Conservation (phyloP, 108 stramenopile species). For the Cyclotella atomus region DNA sequence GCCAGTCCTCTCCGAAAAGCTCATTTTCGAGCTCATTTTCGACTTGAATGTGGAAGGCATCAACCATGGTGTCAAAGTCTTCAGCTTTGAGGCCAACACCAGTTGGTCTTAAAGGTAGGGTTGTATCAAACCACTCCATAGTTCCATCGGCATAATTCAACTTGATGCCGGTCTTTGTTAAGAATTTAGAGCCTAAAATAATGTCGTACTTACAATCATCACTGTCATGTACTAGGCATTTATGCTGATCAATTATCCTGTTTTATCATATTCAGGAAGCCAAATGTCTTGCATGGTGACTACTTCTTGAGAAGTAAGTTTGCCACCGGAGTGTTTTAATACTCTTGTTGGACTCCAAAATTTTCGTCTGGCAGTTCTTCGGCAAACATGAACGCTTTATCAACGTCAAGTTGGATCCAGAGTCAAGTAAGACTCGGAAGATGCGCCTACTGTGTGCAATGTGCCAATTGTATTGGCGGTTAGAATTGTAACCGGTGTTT, state of each 20-base stretch:
- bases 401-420: neutral
- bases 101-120: neutral
- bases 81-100: neutral
- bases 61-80: conserved; percentile 7
- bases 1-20: conserved; percentile 8
- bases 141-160: neutral
- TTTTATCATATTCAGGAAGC: conserved; percentile 19
- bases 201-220: conserved; percentile 11
- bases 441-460: neutral
- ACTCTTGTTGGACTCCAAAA: neutral
- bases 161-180: conserved; percentile 20
- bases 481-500: conserved; percentile 1
- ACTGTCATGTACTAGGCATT: conserved; percentile 1
- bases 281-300: conserved; percentile 5
- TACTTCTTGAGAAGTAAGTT: conserved; percentile 3
- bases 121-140: conserved; percentile 18
- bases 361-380: neutral
- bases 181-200: conserved; percentile 13
- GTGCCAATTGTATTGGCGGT: conserved; percentile 7
- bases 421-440: conserved; percentile 5
- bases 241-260: neutral
- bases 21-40: too few species aligned
- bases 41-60: conserved; percentile 1
- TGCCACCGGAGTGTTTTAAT: neutral
- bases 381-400: conserved; percentile 2